Evolutionary conservation across 169 alveolate species (phyloP).

Genomic region (Besnoitia besnoiti): DNA sequence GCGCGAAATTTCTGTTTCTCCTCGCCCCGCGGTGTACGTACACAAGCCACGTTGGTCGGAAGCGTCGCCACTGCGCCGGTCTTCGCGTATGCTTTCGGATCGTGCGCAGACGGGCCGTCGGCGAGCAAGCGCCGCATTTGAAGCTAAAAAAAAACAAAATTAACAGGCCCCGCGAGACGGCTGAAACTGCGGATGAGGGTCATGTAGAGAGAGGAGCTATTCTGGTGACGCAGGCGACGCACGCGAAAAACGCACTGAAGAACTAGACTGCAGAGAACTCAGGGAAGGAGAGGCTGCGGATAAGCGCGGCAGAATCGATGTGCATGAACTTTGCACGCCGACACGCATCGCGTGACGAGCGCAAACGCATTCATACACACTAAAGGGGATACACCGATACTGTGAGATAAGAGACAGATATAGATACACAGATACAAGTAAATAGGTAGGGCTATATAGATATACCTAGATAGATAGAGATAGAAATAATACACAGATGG

Average conservation of each 20-base stretch:
- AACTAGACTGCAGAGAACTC: no score
- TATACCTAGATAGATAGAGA: neutral
- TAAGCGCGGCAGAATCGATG: no score
- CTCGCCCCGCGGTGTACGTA: neutral
- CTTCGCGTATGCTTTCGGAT: neutral
- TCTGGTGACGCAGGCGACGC: no score
- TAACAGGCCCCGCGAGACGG: no score
- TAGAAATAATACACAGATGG: neutral
- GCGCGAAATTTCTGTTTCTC: neutral
- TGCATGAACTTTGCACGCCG: neutral
- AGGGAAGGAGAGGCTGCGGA: neutral
- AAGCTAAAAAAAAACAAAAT: neutral
- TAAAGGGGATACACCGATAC: no score
- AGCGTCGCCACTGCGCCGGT: neutral
- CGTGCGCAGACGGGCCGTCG: no score
- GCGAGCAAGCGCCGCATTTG: neutral
- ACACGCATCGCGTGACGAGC: neutral
- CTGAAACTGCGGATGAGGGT: no score
- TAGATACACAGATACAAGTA: neutral
- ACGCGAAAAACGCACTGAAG: neutral
- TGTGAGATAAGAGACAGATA: neutral
- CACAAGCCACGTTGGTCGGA: neutral
- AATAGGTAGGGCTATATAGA: neutral
- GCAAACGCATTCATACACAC: no score
- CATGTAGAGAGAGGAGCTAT: no score